Conservation (phyloP, 2,329 filamentous ascomycete genomes). For the Aspergillus ochraceoroseus region DNA sequence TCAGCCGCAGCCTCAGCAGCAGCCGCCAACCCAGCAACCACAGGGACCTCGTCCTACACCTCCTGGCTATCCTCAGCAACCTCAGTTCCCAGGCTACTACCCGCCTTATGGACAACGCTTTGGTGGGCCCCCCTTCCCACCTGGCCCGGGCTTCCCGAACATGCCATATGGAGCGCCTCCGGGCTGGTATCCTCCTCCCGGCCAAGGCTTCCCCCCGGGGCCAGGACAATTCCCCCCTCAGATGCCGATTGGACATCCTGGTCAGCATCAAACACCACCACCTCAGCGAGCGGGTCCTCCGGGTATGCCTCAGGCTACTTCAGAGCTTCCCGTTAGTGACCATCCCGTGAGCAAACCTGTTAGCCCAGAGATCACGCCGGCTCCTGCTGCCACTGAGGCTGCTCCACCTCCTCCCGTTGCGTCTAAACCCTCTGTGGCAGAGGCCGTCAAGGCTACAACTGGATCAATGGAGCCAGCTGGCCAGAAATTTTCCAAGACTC, state of each 20-base stretch:
- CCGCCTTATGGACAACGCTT: conserved; percentile 46
- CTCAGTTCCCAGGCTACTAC: conserved; percentile 44
- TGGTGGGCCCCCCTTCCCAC: conserved; percentile 49
- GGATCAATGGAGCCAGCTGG: conserved; percentile 24
- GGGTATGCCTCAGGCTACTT: conserved; percentile 35
- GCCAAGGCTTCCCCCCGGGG: conserved; percentile 66
- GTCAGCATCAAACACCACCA: conserved; percentile 38
- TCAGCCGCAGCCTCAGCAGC: conserved; percentile 43
- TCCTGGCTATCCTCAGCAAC: conserved; percentile 41
- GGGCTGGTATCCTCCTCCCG: conserved; percentile 72
- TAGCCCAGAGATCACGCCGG: conserved; percentile 34
- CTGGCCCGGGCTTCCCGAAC: conserved; percentile 62
- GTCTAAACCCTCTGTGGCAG: conserved; percentile 38
- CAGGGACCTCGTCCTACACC: conserved; percentile 36
- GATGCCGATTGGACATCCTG: conserved; percentile 55
- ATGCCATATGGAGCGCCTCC: conserved; percentile 72
- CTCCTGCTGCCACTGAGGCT: conserved; percentile 28
- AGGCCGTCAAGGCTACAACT: conserved; percentile 32
- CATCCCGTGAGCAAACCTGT: conserved; percentile 35
- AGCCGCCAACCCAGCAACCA: conserved; percentile 40
- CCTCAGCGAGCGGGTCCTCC: conserved; percentile 36
- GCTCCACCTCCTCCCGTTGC: conserved; percentile 38
- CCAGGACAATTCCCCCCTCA: conserved; percentile 62
- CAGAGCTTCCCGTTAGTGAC: conserved; percentile 43
- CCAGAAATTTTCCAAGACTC: conserved; percentile 21